Base-by-base conservation (phyloP, 495 filamentous ascomycete species). In the Lasiosphaeria miniovina region DNA sequence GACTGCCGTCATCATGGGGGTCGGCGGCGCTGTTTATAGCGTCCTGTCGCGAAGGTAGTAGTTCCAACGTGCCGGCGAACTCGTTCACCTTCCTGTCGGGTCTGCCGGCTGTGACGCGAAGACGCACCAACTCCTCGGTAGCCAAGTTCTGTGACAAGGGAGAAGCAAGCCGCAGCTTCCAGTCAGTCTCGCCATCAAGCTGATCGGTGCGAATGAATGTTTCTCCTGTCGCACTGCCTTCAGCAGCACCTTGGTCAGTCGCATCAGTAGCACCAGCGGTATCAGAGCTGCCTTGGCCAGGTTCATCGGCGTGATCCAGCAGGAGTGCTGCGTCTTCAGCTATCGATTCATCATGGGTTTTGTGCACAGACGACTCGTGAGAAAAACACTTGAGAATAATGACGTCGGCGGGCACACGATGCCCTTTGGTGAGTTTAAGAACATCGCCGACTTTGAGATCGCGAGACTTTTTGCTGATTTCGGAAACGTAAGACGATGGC, bases 151-250 rank as follows among this genome's bases (percentile, higher is more conserved):
- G 95, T 0, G 92, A 92, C 11, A 96, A 70, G 0, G 88, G 81
- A 7, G 93, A 92, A 3, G 93, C 91, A 4, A 98, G 71, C 4
- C 95, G 86, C 40, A 99, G 79, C 73, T 99, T 99, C 95, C 95
- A 99, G 66, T 99, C 95, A 7, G 95, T 99, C 74, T 99, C 95
- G 58, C 95, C 95, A 65, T 99, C 95, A 9, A 99, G 82, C 69
- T 99, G 95, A 71, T 99, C 95, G 3, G 95, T 99, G 46, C 93
- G 84, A 62, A 99, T 97, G 62, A 99, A 99, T 1, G 95, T 90
- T 68, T 99, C 95, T 38, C 91, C 91, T 17, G 83, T 78, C 24
- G 79, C 70, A 36, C 71, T 66, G 32, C 61, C 73, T 62, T 64
- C 69, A 57, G 41, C 55, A 12, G 53, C 51, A 6, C 54, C 60